Percentiles rank a stretch among this genome's conserved stretches.
Conservation (phyloP, 108 stramenopile species). For the Discostella stelligeroides region DNA sequence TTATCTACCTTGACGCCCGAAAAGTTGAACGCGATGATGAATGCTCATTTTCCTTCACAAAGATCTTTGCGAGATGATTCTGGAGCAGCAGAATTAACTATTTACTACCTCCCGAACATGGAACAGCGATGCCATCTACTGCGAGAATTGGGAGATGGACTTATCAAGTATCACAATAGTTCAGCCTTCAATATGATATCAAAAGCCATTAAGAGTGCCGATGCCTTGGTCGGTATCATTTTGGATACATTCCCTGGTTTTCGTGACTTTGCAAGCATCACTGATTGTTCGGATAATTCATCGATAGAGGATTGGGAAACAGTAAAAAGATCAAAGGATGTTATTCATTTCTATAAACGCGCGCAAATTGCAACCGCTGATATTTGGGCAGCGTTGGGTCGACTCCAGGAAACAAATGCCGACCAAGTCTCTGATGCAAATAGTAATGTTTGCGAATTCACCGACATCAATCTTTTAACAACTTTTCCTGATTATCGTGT, state of each 20-base stretch:
- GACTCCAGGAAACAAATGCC: slow-evolving; percentile 3
- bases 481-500: slow-evolving; percentile 95
- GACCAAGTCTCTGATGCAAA: neutral
- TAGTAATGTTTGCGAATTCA: slow-evolving; percentile 48
- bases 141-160: slow-evolving; percentile 74
- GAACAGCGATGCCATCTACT: slow-evolving; percentile 63
- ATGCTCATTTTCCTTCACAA: slow-evolving; percentile 45
- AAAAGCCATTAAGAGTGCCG: slow-evolving; percentile 58
- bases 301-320: slow-evolving; percentile 22
- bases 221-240: slow-evolving; percentile 61
- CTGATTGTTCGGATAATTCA: neutral
- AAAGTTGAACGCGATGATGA: slow-evolving; percentile 46
- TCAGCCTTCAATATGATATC: slow-evolving; percentile 65
- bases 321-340: slow-evolving; percentile 22
- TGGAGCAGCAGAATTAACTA: slow-evolving; percentile 9
- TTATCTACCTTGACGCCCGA: slow-evolving; percentile 56
- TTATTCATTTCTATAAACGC: slow-evolving; percentile 84
- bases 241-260: slow-evolving; percentile 81
- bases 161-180: slow-evolving; percentile 59
- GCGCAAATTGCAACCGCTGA: slow-evolving; percentile 93
- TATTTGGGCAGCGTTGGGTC: slow-evolving; percentile 74
- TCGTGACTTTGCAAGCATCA: slow-evolving; percentile 61
- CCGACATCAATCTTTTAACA: slow-evolving; percentile 66
- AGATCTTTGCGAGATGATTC: neutral
- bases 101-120: slow-evolving; percentile 58